Evolutionary conservation across 371 early-diverging fungal species (phyloP), one percentile per base, ranked within the genome.

Genomic region (Mortierella sp.): DNA sequence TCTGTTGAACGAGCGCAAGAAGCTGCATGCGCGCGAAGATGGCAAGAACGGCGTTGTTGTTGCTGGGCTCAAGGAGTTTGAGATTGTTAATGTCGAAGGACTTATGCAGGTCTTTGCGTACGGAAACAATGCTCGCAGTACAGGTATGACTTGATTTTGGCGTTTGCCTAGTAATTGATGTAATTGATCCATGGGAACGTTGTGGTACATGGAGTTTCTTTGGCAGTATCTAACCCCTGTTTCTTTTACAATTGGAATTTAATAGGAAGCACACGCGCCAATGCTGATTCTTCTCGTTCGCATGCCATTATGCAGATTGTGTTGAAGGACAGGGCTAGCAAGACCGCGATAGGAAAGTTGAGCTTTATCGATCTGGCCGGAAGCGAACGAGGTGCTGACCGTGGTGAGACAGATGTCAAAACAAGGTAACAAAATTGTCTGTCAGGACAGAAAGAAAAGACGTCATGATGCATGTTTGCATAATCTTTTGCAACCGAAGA

Each of bases 301-400:
- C 99, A 99, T 89, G 99, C 99, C 71, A 97, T 99, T 24, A 91
- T 99, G 84, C 98, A 98, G 90, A 93, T 99, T 42, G 90, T 95
- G n/a, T 83, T 99, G n/a, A 96, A 96, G 76, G 91, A 92, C 60
- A 92, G 91, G 73, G 84, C 89, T 5, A 82, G 90, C 38, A 91
- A 90, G 71, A 48, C 82, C 26, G 58, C 74, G 21, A 87, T 88
- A 79, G 97, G 98, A 60, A 99, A 98, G 85, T 91, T 99, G 34
- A 97, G 96, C 88, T 99, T 99, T 88, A 98, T 99, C 74, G 99
- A 99, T 91, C 89, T 99, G 77, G 99, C 99, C 13, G 99, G 99
- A 26, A 98, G 97, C 89, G 99, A 99, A 89, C 94, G 99, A 73
- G 99, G 99, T 26, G 97, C 97, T 5, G 99, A 99, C 88, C 93